A percentile compares a stretch with the other conserved stretches of the same genome.
These are phyloP conservation scores for Sporothrix pallida DNA, from an alignment of 2,329 filamentous ascomycete species.

Conservation along the genomic window DNA sequence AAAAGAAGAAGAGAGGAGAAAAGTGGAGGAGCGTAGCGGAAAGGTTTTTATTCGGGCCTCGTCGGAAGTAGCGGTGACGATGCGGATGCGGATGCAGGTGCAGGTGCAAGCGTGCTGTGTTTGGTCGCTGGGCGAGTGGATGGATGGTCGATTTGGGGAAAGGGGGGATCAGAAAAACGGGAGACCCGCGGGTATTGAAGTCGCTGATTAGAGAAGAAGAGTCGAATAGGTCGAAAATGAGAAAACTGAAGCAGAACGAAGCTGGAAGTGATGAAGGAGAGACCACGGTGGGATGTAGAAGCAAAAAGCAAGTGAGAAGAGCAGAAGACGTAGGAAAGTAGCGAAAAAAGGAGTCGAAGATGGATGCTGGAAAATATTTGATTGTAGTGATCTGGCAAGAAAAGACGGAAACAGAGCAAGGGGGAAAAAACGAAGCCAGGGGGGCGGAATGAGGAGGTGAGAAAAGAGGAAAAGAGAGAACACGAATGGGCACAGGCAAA, in stretches of 20 bases:
- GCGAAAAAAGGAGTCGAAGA: background rate
- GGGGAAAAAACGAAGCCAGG: constrained; percentile 26
- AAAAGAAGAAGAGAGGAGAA: background rate
- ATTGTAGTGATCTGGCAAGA: constrained; percentile 25
- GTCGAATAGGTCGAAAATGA: background rate
- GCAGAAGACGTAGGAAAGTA: too few species aligned
- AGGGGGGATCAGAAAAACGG: background rate
- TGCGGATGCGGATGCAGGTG: constrained; percentile 29
- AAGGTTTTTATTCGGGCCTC: constrained; percentile 25
- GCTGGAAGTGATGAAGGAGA: background rate
- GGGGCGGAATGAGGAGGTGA: constrained; percentile 21
- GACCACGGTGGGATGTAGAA: constrained; percentile 5
- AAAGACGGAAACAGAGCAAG: background rate
- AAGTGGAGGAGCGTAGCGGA: constrained; percentile 1
- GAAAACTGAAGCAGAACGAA: constrained; percentile 1
- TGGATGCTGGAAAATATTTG: background rate
- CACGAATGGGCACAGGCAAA: constrained; percentile 11
- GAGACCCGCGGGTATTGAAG: constrained; percentile 3
- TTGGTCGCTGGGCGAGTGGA: constrained; percentile 21
- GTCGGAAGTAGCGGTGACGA: constrained; percentile 35
- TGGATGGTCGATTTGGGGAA: constrained; percentile 13
- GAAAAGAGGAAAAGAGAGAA: constrained; percentile 9
- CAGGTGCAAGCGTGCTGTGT: constrained; percentile 28
- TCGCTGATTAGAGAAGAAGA: constrained; percentile 6
- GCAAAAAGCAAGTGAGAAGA: background rate